Evolutionary conservation across 805 yeast species (phyloP).

Genomic region (Saccharomycopsis sp.): DNA sequence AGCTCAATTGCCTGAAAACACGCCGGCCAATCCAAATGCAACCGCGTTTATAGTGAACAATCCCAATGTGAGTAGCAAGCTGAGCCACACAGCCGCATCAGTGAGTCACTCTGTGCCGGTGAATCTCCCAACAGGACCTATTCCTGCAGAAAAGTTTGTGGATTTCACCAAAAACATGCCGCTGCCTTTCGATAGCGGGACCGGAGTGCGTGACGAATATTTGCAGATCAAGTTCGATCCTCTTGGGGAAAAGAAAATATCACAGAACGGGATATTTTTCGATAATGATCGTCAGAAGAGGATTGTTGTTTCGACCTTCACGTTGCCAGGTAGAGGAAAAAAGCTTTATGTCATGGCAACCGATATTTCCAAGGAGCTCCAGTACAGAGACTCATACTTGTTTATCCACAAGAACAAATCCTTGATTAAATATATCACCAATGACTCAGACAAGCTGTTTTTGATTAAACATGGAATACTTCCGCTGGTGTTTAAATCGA

Average conservation of each 20-base stretch:
- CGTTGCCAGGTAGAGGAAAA: conserved; percentile 21
- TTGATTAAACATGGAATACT: conserved; percentile 18
- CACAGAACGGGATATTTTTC: conserved; percentile 19
- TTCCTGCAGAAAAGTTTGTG: conserved; percentile 16
- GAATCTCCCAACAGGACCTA: conserved; percentile 15
- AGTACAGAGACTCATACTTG: conserved; percentile 19
- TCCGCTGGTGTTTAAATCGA: conserved; percentile 17
- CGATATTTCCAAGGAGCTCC: conserved; percentile 21
- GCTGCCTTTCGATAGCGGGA: conserved; percentile 5
- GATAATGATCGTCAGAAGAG: conserved; percentile 8
- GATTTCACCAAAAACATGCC: conserved; percentile 12
- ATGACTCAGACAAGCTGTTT: conserved; percentile 19
- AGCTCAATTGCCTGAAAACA: conserved; percentile 15
- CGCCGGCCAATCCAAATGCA: conserved; percentile 14
- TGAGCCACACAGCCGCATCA: conserved; percentile 1
- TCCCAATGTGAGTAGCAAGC: conserved; percentile 10
- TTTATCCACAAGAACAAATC: conserved; percentile 19
- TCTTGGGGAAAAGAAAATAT: conserved; percentile 20
- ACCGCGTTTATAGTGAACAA: conserved; percentile 16
- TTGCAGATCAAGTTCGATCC: conserved; percentile 15
- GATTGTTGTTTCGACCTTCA: conserved; percentile 19
- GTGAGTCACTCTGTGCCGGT: conserved; percentile 17
- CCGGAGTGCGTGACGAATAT: conserved; percentile 16
- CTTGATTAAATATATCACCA: conserved; percentile 16
- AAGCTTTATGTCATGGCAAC: conserved; percentile 19